A percentile compares a stretch with the other conserved stretches of the same genome.
Conservation (phyloP, 306 rosid species). For the Quillaja saponaria region DNA sequence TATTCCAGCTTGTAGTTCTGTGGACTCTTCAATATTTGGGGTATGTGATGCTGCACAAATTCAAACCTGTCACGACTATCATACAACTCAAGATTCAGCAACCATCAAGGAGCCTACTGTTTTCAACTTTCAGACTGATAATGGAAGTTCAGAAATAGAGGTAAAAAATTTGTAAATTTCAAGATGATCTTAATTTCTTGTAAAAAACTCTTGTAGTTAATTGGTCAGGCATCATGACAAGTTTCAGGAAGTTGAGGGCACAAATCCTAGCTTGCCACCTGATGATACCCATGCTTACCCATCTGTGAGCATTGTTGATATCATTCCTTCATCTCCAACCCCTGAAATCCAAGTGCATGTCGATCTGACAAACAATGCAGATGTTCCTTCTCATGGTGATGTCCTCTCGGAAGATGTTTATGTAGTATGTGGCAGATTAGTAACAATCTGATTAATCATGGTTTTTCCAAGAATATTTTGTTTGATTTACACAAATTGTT, state of each 20-base stretch:
- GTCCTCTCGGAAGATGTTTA: constrained; percentile 45
- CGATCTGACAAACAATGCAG: constrained; percentile 41
- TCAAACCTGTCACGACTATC: constrained; percentile 31
- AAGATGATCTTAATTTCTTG: neutral
- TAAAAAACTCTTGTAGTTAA: neutral
- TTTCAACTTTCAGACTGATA: constrained; percentile 26
- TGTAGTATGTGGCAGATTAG: constrained; percentile 35
- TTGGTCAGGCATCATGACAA: constrained; percentile 23
- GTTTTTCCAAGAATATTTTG: no score
- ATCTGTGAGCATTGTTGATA: constrained; percentile 37
- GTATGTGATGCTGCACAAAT: constrained; percentile 39
- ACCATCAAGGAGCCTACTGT: constrained; percentile 17
- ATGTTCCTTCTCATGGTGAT: constrained; percentile 40
- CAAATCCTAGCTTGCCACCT: constrained; percentile 32
- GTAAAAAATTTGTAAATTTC: constrained; percentile 22
- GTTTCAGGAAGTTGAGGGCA: constrained; percentile 51
- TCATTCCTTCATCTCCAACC: constrained; percentile 28
- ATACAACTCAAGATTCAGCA: constrained; percentile 21
- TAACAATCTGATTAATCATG: constrained; percentile 26
- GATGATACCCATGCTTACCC: constrained; percentile 41
- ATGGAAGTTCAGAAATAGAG: constrained; percentile 35
- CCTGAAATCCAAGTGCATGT: constrained; percentile 44
- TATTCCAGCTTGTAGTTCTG: constrained; percentile 28
- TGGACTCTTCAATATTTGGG: constrained; percentile 20
- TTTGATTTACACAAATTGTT: neutral